Conservation (phyloP, 148 eudicot genomes). For the Fagopyrum homotropicum region DNA sequence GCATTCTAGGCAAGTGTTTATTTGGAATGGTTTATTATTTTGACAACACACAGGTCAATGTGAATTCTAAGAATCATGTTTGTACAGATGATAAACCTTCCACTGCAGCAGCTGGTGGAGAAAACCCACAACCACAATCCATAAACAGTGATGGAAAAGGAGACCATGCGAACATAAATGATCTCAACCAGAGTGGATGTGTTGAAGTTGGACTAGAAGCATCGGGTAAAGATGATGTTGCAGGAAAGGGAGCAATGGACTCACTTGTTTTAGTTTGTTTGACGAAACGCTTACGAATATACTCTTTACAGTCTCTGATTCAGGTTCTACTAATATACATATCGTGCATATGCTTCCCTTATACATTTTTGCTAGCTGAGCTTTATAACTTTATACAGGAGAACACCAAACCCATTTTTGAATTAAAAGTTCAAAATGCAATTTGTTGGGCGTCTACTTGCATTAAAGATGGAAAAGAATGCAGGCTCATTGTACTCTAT, state of each 20-base stretch:
- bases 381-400: slow-evolving; percentile 43
- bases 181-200: slow-evolving; percentile 23
- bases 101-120: slow-evolving; percentile 37
- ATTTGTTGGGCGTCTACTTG: slow-evolving; percentile 58
- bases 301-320: slow-evolving; percentile 50
- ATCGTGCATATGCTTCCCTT: slow-evolving; percentile 6
- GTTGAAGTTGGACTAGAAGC: slow-evolving; percentile 20
- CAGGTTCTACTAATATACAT: slow-evolving; percentile 40
- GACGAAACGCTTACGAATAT: slow-evolving; percentile 42
- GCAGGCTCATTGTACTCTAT: slow-evolving; percentile 61
- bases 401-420: slow-evolving; percentile 28
- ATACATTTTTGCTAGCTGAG: not conserved
- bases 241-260: slow-evolving; percentile 30
- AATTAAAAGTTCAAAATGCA: slow-evolving; percentile 51
- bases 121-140: slow-evolving; percentile 21
- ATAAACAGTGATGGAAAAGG: slow-evolving; percentile 32
- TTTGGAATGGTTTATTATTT: not conserved
- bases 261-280: slow-evolving; percentile 66
- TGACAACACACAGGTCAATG: not conserved
- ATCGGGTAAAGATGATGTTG: slow-evolving; percentile 21
- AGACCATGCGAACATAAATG: slow-evolving; percentile 24
- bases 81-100: slow-evolving; percentile 49
- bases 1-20: slow-evolving; percentile 67
- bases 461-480: slow-evolving; percentile 43
- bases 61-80: slow-evolving; percentile 18